Base-by-base conservation (phyloP, 2,329 filamentous ascomycete genomes). In the Hypoxylon sp. region DNA sequence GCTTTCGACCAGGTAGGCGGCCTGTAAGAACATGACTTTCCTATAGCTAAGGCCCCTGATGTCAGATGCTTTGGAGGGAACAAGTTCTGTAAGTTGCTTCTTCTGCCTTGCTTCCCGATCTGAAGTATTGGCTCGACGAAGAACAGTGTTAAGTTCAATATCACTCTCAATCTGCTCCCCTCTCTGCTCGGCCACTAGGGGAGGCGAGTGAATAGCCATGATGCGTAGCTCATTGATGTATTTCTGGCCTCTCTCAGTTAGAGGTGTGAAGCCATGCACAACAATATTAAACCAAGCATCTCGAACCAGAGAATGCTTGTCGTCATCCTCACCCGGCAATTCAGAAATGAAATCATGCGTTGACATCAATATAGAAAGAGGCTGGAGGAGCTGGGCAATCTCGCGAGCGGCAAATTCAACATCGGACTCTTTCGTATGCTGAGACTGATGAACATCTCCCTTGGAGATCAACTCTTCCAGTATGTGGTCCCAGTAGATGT, bases 241-340 rank as follows among this genome's bases (percentile, higher is more conserved):
- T 72, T 88, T 88, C 77, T 90, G 91, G 17, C 91, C 92, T 60
- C 92, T 88, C 15, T 90, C 87, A 0, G 93, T 95, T 15, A 87
- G 87, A 10, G 91, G 85, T 8, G 90, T 91, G 77, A 98, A 97
- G 3, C 94, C 96, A 78, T 99, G 96, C 0, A 97, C 92, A 21
- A 94, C 93, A 69, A 98, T 93, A 75, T 99, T 99, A 82, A 98
- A 98, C 96, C 96, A 99, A 4, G 93, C 93, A 83, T 99, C 94
- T 57, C 95, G 90, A 72, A 96, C 87, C 62, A 97, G 82, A 27
- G 89, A 87, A 68, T 92, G 87, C 6, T 89, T 88, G 65, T 95
- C 90, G 56, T 94, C 91, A 57, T 92, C 88, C 60, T 81, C 82
- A 73, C 31, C 76, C 62, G 68, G 78, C 35, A 80, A 82, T 47